A percentile compares a stretch with the other conserved stretches of the same genome.
Conservation (phyloP, 805 yeast species). For the Candida andamanensis region DNA sequence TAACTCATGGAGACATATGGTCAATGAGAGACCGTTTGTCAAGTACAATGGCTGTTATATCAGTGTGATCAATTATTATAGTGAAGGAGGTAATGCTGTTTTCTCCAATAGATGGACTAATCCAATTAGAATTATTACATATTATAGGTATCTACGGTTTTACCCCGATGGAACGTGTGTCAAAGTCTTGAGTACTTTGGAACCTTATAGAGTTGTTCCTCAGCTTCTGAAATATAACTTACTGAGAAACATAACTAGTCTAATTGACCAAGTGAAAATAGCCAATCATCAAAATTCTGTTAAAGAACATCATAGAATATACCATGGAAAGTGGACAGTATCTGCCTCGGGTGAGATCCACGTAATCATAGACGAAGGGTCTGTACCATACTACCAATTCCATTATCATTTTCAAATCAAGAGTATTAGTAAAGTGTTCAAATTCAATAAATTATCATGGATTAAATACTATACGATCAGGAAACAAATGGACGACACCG, state of each 20-base stretch:
- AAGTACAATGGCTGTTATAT: constrained; percentile 83
- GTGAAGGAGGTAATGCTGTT: constrained; percentile 74
- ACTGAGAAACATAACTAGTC: constrained; percentile 13
- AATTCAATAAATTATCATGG: constrained; percentile 75
- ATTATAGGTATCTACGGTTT: constrained; percentile 80
- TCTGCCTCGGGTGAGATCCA: constrained; percentile 46
- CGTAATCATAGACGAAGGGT: constrained; percentile 51
- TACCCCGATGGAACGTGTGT: constrained; percentile 73
- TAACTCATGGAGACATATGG: constrained; percentile 46
- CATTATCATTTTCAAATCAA: constrained; percentile 57
- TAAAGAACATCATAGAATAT: constrained; percentile 30
- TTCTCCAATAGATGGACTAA: constrained; percentile 61
- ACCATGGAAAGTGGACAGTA: constrained; percentile 54
- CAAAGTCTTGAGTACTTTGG: constrained; percentile 63
- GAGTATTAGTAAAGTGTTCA: constrained; percentile 51
- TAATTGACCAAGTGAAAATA: constrained; percentile 9
- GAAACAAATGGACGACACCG: constrained; percentile 32
- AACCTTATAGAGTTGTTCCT: constrained; percentile 66
- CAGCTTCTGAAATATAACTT: constrained; percentile 32
- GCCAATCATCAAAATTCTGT: constrained; percentile 13
- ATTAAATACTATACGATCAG: constrained; percentile 52
- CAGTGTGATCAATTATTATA: constrained; percentile 74
- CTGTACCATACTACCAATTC: constrained; percentile 56
- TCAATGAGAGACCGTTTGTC: constrained; percentile 63
- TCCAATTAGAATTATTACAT: constrained; percentile 81